Base-by-base conservation (phyloP, 108 stramenopile species). In the Hondaea fermentalgiana region DNA sequence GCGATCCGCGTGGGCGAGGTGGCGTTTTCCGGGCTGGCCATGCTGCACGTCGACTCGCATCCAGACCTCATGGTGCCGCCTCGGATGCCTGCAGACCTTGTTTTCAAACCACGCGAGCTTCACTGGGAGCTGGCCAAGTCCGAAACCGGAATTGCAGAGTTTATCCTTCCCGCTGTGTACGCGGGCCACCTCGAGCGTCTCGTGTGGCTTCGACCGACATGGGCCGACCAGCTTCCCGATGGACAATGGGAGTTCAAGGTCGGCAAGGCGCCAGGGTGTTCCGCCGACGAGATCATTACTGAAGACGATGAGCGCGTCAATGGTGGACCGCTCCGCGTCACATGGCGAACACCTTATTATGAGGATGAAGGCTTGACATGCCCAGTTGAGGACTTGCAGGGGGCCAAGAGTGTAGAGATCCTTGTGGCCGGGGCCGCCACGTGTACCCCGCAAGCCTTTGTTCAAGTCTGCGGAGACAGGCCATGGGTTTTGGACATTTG, bases 1-100 rank as follows among this genome's bases (percentile, higher is more conserved):
- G 76, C 76, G 51, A 83, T 83, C 76, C 45, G 76, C 23, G 45
- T 47, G 23, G 45, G 49, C 49, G 76, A 83, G 51, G 76, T 83
- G 0, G 76, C 76, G 12, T 83, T 83, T 35, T 12, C 45, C 0
- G 76, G 76, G 6, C 76, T 83, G 12, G 76, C 76, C 49, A 83
- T 83, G 76, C 45, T 83, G 49, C 76, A 83, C 51, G 1, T 83
- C 10, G 76, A 83, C 51, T 83, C 76, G 51, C 76, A 83, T 35
- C 76, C 76, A 23, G 76, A 83, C 51, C 45, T 83, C 49, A 83
- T 83, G 76, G 76, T 83, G 19, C 76, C 76, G 51, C 76, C 76
- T 23, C 49, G 51, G 6, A 83, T 83, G 76, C 76, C 76, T 10
- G 76, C 76, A 14, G 51, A 83, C 49, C 12, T 53, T 12, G 76